Evolutionary conservation across 2,329 filamentous ascomycete species (phyloP), one percentile per base, ranked within the genome.

Genomic region (Hypoxylon sp.): DNA sequence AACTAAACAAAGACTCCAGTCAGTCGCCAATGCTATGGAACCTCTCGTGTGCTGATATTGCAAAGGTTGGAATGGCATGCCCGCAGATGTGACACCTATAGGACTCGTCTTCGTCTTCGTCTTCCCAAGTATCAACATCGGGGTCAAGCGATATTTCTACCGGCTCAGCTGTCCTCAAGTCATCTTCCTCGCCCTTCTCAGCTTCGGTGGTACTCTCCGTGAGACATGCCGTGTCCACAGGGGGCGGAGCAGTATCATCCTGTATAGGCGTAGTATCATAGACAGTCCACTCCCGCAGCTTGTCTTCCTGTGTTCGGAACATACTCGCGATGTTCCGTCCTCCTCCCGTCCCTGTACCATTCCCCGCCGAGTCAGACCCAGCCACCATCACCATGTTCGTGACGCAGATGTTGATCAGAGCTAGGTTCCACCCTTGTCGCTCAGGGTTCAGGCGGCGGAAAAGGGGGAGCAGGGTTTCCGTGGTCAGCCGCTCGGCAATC

Each of bases 361-460:
- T 74, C 21, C 72, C 81, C 42, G 79, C 78, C 39, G 86, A 83
- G 13, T 82, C 82, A 3, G 87, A 88, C 15, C 82, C 83, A 1
- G 74, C 75, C 2, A 76, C 73, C 44, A 86, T 82, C 1, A 86
- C 86, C 90, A 98, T 95, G 76, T 97, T 97, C 13, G 92, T 92
- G 6, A 93, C 94, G 50, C 93, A 94, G 21, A 98, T 83, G 71
- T 98, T 98, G 65, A 98, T 84, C 56, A 98, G 82, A 70, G 92
- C 92, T 17, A 98, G 80, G 72, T 95, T 92, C 92, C 93, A 97
- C 1, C 88, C 89, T 7, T 84, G 82, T 68, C 86, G 87, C 67
- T 92, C 89, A 0, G 89, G 86, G 71, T 95, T 91, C 11, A 97
- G 82, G 68, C 88, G 90, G 13, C 89, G 88, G 75, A 97, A 93